phyloP scores from a whole-genome alignment of 2,329 filamentous ascomycete species.

The Ophiostoma triangulosporum region DNA sequence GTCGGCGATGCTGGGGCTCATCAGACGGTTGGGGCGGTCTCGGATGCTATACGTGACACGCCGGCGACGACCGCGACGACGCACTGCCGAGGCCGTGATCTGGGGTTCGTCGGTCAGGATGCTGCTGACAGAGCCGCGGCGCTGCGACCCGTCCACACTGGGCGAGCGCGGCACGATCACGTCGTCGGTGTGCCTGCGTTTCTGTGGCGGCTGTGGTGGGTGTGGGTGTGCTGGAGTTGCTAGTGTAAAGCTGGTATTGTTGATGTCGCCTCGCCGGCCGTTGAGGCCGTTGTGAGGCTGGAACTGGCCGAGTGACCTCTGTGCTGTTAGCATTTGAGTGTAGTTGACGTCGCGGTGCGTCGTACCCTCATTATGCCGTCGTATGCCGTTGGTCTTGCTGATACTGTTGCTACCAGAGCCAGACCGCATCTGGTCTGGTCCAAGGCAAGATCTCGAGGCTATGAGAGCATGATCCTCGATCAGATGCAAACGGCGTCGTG shows the following conservation, averaged over 20 bases:
- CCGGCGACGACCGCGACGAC: neutral
- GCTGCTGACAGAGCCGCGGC: neutral
- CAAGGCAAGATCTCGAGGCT: neutral
- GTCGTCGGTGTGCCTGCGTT: neutral
- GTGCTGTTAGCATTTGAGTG: neutral
- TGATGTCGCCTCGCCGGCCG: neutral
- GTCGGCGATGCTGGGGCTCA: neutral
- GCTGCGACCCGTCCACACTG: neutral
- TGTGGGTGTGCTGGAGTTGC: neutral
- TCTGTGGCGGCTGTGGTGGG: neutral
- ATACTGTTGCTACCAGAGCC: neutral
- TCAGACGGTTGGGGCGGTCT: neutral
- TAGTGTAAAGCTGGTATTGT: neutral
- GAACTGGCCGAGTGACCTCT: neutral
- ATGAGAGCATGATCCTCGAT: neutral
- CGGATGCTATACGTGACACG: neutral
- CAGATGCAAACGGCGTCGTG: too few relatives aligned
- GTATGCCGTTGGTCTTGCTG: too few relatives aligned
- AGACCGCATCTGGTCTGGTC: neutral
- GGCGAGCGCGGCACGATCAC: too few relatives aligned
- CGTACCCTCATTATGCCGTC: neutral
- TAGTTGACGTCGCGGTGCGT: too few relatives aligned
- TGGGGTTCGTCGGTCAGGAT: neutral
- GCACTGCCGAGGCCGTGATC: neutral
- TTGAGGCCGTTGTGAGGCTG: neutral